Conservation (phyloP, 2,329 filamentous ascomycete genomes). For the Alternaria sp. region DNA sequence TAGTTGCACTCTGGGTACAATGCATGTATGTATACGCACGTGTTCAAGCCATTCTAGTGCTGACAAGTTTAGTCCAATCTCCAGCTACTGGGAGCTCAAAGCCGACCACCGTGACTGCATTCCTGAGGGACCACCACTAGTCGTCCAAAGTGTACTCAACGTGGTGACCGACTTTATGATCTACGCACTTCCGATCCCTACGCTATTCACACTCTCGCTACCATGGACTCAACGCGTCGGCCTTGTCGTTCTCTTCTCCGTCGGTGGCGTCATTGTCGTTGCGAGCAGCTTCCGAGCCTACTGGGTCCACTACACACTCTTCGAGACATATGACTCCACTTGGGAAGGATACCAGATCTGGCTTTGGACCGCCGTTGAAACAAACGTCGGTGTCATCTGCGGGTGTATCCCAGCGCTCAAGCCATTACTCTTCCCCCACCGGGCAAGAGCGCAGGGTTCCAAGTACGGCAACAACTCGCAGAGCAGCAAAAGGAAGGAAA, state of each 20-base stretch:
- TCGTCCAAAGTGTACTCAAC: constrained; percentile 56
- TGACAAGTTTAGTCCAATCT: constrained; percentile 53
- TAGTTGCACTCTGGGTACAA: constrained; percentile 51
- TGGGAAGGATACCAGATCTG: constrained; percentile 57
- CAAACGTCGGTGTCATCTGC: constrained; percentile 56
- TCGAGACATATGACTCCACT: constrained; percentile 57
- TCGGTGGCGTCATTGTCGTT: constrained; percentile 58
- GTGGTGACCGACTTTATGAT: constrained; percentile 58
- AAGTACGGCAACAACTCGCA: constrained; percentile 44
- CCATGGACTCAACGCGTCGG: constrained; percentile 56
- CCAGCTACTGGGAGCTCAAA: constrained; percentile 56
- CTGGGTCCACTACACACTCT: constrained; percentile 57
- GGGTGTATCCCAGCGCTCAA: constrained; percentile 57
- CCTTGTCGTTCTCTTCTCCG: constrained; percentile 54
- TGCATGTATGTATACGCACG: constrained; percentile 43
- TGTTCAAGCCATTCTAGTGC: constrained; percentile 2
- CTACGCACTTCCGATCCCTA: constrained; percentile 57
- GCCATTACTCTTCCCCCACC: constrained; percentile 49
- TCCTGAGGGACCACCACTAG: constrained; percentile 56
- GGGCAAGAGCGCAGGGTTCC: constrained; percentile 41
- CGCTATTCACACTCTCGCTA: constrained; percentile 57
- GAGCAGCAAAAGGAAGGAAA: constrained; percentile 43
- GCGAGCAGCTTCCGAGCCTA: constrained; percentile 58
- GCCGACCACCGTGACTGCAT: constrained; percentile 52
- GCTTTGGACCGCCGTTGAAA: constrained; percentile 56